Conservation (phyloP, 2,329 filamentous ascomycete species). For the Phaeosphaeria sp. region DNA sequence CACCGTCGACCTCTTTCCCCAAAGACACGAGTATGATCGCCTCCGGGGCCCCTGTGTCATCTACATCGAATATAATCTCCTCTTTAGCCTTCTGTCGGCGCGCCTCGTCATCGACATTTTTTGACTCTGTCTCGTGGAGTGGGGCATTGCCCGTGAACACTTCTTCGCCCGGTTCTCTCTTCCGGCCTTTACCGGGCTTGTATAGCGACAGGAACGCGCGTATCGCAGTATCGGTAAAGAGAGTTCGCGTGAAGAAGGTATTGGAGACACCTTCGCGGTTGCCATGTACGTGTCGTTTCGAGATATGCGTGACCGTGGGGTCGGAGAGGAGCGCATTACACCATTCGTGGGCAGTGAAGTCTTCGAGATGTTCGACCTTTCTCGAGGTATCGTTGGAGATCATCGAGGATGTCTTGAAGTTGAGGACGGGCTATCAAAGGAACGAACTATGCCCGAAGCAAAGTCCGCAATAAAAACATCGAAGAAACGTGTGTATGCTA, state of each 20-base stretch:
- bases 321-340: constrained; percentile 33
- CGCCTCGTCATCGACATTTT: background rate
- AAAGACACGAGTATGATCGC: constrained; percentile 27
- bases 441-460: background rate
- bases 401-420: background rate
- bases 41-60: constrained; percentile 25
- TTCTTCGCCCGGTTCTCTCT: constrained; percentile 9
- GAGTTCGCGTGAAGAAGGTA: constrained; percentile 27
- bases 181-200: constrained; percentile 14
- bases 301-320: constrained; percentile 26
- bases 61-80: constrained; percentile 16
- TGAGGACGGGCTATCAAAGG: background rate
- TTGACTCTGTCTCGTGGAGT: constrained; percentile 2
- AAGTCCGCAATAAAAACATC: background rate
- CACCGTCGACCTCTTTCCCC: constrained; percentile 29
- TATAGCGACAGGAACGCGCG: constrained; percentile 34
- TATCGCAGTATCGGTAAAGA: constrained; percentile 31
- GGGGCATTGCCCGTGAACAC: constrained; percentile 11
- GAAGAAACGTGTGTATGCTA: background rate
- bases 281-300: constrained; percentile 14
- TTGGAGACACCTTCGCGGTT: constrained; percentile 21
- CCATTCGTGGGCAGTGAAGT: constrained; percentile 34
- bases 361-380: constrained; percentile 29
- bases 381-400: background rate
- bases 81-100: constrained; percentile 12